These are phyloP conservation scores for Talaromyces sp. DNA, from an alignment of 2,329 filamentous ascomycete genomes.

Conservation along the genomic window DNA sequence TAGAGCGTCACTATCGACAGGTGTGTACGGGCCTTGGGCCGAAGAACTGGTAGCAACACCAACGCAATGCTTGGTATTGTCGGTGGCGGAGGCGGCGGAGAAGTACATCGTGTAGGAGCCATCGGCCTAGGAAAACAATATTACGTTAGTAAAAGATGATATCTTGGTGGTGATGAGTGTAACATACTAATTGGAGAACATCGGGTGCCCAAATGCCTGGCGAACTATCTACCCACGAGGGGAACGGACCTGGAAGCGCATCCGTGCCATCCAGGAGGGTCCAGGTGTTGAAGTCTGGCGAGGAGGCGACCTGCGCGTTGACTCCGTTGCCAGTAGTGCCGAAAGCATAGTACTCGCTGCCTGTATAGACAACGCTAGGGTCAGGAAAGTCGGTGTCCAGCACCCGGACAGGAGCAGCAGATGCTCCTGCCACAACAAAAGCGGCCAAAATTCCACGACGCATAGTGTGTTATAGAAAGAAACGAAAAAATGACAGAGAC, in stretches of 20 bases:
- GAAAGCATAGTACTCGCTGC: conserved; percentile 53
- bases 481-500: not conserved
- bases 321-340: conserved; percentile 46
- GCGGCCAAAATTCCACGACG: not conserved
- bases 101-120: conserved; percentile 56
- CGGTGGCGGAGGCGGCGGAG: conserved; percentile 40
- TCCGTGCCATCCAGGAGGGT: conserved; percentile 47
- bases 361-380: conserved; percentile 47
- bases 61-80: conserved; percentile 48
- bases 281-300: conserved; percentile 42
- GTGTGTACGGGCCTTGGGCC: conserved; percentile 47
- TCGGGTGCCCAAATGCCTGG: conserved; percentile 56
- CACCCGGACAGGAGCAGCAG: conserved; percentile 17
- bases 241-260: conserved; percentile 44
- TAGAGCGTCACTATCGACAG: conserved; percentile 38
- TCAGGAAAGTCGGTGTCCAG: conserved; percentile 51
- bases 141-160: not conserved
- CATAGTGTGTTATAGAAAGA: not conserved
- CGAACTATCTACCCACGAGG: conserved; percentile 46
- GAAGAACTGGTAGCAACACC: conserved; percentile 47
- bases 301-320: conserved; percentile 51
- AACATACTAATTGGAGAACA: conserved; percentile 41
- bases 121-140: conserved; percentile 17
- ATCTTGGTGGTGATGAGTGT: not conserved
- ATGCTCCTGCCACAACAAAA: not conserved